These are phyloP conservation scores for Penicillium coffeae DNA, from an alignment of 495 filamentous ascomycete species.

Conservation along the genomic window DNA sequence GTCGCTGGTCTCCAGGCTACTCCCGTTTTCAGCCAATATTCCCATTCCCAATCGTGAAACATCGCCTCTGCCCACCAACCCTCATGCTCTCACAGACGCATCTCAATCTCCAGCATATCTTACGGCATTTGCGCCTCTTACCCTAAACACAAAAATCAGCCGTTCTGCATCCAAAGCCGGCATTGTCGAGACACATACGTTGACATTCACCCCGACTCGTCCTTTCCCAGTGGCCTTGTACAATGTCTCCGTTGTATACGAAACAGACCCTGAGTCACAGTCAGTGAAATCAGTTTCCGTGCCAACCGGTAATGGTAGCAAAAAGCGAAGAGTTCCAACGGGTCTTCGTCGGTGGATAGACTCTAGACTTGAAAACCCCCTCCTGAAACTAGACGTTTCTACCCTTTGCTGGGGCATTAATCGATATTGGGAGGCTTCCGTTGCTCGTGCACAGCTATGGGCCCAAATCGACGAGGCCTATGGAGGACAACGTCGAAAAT, in stretches of 20 bases:
- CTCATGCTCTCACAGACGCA: constrained; percentile 32
- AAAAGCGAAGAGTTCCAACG: constrained; percentile 25
- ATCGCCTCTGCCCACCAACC: constrained; percentile 29
- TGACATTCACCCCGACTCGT: constrained; percentile 32
- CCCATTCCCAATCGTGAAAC: constrained; percentile 18
- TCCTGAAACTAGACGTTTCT: constrained; percentile 37
- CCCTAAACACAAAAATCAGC: constrained; percentile 27
- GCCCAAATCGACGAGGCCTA: constrained; percentile 30
- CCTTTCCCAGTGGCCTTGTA: constrained; percentile 39
- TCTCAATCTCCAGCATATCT: constrained; percentile 32
- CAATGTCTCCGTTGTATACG: constrained; percentile 34
- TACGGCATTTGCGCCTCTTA: constrained; percentile 35
- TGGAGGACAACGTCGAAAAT: constrained; percentile 1
- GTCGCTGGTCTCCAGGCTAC: constrained; percentile 36
- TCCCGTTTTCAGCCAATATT: constrained; percentile 37
- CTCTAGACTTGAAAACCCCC: constrained; percentile 30
- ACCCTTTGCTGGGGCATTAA: constrained; percentile 44
- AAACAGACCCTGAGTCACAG: constrained; percentile 39
- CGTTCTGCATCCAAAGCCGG: constrained; percentile 9
- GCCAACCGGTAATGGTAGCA: constrained; percentile 15
- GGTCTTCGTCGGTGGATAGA: constrained; percentile 41
- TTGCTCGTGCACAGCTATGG: constrained; percentile 40
- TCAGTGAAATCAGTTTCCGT: constrained; percentile 31
- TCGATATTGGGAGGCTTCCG: constrained; percentile 39
- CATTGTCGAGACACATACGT: constrained; percentile 33